phyloP scores from a whole-genome alignment of 306 rosid genomes.

The Oxytropis ochrocephala region DNA sequence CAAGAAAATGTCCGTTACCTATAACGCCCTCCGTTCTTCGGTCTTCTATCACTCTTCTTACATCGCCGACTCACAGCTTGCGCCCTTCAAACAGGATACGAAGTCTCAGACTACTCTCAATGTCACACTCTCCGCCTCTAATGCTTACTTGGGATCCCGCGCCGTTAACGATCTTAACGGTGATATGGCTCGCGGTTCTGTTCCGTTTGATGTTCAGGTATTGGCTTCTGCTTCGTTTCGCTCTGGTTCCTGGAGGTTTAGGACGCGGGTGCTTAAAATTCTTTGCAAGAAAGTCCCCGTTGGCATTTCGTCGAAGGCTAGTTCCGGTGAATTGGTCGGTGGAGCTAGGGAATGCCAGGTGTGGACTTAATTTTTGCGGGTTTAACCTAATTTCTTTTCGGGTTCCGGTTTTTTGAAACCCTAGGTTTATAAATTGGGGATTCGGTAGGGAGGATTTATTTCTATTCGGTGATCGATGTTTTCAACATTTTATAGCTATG shows the following conservation, averaged over 20 bases:
- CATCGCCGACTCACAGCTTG: constrained; percentile 33
- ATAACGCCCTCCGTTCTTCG: constrained; percentile 32
- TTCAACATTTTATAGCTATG: background rate
- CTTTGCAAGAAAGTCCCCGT: constrained; percentile 40
- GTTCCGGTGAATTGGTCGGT: constrained; percentile 42
- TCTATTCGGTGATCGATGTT: background rate
- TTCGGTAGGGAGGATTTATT: background rate
- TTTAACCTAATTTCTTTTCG: background rate
- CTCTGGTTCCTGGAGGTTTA: constrained; percentile 65
- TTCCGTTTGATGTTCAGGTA: constrained; percentile 50
- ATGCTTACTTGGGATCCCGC: constrained; percentile 10
- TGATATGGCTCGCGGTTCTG: constrained; percentile 29
- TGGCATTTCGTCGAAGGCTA: constrained; percentile 27
- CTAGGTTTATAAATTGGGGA: constrained; percentile 3
- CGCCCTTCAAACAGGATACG: constrained; percentile 54
- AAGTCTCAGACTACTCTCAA: constrained; percentile 25
- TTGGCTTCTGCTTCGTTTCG: constrained; percentile 45
- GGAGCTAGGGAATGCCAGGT: constrained; percentile 57
- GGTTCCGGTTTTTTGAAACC: constrained; percentile 8
- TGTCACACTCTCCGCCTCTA: constrained; percentile 38
- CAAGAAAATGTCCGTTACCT: constrained; percentile 57
- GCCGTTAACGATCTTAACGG: constrained; percentile 18
- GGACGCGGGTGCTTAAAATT: constrained; percentile 51
- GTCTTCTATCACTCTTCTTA: constrained; percentile 17
- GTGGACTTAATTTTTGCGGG: constrained; percentile 31